Base-by-base conservation (phyloP, 2,329 filamentous ascomycete species). In the Fusarium sp. region DNA sequence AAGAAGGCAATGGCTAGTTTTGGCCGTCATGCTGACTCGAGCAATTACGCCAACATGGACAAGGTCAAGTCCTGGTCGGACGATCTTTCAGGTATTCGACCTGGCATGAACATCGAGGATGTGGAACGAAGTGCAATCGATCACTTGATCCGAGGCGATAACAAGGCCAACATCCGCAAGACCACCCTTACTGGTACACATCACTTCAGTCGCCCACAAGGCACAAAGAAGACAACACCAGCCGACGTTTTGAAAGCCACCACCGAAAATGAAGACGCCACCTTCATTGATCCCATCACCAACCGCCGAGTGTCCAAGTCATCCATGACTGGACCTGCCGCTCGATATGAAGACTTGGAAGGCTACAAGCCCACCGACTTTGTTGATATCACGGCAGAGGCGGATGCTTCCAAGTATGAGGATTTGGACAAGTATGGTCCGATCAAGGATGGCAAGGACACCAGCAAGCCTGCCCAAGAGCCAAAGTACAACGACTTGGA, bases 251-350 rank as follows among this genome's bases (percentile, higher is more conserved):
- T 78, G 3, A 73, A 79, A 4, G 79, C 78, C 29, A 79, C 81
- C 13, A 69, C 75, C 6, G 61, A 73, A 3, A 63, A 64, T 3
- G 65, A 74, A n/a, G 66, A 72, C 20, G 61, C 65, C 20, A 68
- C 67, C 20, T 67, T 72, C 24, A 90, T 91, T 50, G 89, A 91
- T 66, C 89, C 89, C 4, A 90, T 91, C 68, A 90, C 89, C 18
- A 91, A 91, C 71, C 85, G 88, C 37, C 89, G 85, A 69, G 83
- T 89, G 5, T 68, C 77, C 20, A 84, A 72, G 13, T 35, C 35
- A 10, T 52, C 27, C 66, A 82, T 45, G 8, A 52, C 68, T 2
- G n/a, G 77, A 78, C 48, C 70, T 16, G 58, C 67, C 33, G 63
- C 68, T 16, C 61, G 57, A 13, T 84, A 84, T 57, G 79, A 82